Base-by-base conservation (phyloP, 176 grass and related monocot species). In the Miscanthus lutarioriparius region DNA sequence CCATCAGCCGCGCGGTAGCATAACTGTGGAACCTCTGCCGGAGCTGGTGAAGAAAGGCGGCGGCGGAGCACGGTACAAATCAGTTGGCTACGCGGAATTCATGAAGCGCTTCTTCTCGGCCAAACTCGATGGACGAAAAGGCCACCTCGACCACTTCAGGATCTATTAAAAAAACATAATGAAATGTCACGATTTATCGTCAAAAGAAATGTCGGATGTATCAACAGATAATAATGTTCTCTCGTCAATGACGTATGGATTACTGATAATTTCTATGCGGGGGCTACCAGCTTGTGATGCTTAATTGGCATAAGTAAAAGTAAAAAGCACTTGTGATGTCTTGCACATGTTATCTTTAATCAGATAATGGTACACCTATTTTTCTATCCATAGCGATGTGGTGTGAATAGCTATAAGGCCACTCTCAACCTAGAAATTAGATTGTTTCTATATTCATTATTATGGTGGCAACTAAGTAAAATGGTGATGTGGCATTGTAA, bases 11-110 rank as follows among this genome's bases (percentile, higher is more conserved):
- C 37, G 15, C 40, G n/a, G 30, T 0, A 62, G 65, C 80, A 75
- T 84, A 1, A 80, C 59, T 11, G 76, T 86, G 7, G 77, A 79
- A 4, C 88, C 88, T 45, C 49, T 90, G 30, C 44, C 61, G 7
- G 83, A 86, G 51, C 15, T 90, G 25, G 37, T 77, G 32, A 41
- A 51, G 32, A 77, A 70, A 69, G 47, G 49, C 22, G 39, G 5
- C n/a, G 9, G 20, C 36, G 5, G 1, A 17, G 39, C 80, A 1
- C 49, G 38, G 5, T 73, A 63, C 80, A 74, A 22, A 23, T 83
- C 80, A 4, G 54, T 64, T 19, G 9, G 54, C 37, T 61, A 74
- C 11, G 53, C 70, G 6, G 80, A 83, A 15, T 83, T 62, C 39
- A 83, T 63, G 54, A 10, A 32, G 53, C 70, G 7, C 51, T 74